Base-by-base conservation (phyloP, 1,284 basidiomycete genomes). In the Heliocybe sulcata region DNA sequence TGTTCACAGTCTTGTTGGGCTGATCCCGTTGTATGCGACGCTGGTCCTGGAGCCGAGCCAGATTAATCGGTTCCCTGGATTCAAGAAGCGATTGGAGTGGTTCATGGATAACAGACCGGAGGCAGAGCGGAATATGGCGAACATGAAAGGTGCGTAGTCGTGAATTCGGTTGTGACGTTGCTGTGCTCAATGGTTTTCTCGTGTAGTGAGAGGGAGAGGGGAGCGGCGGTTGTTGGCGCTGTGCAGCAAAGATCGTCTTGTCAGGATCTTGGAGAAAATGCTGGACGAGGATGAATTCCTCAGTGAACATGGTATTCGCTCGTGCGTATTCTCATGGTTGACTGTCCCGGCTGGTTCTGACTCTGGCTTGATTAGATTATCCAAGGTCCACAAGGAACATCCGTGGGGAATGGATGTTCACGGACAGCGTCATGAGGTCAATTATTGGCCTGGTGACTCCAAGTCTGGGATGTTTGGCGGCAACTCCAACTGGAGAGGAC, bases 31-130 rank as follows among this genome's bases (percentile, higher is more conserved):
- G 22, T 98, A 96, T 69, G 95, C 90, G 1, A 98, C 94, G 0
- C 76, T 98, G 42, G 94, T 96, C 1, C 79, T 99, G 38, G 96
- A 99, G 69, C 95, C 96, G 1, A 75, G 83, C 9, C 83, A 87
- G 14, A 81, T 98, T 64, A 93, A 93, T 66, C 82, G 89, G 31
- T 91, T 98, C 77, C 94, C 94, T 11, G 94, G 94, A 3, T 99
- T 99, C 79, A 98, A 92, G 76, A 98, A 98, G 73, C 84, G 96
- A 49, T 85, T 99, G 83, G 92, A 99, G 63, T 98, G 96, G 96
- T 99, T 98, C 75, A 83, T 98, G 56, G 86, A 97, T 65, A 92
- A 98, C 71, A 76, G 95, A 25, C 85, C 90, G 1, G 83, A 98
- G 53, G 87, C 92, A 3, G 79, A 79, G 54, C 80, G 96, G 59